These are phyloP conservation scores for Trichosporon sp. DNA, from an alignment of 1,284 basidiomycete genomes.

Conservation along the genomic window DNA sequence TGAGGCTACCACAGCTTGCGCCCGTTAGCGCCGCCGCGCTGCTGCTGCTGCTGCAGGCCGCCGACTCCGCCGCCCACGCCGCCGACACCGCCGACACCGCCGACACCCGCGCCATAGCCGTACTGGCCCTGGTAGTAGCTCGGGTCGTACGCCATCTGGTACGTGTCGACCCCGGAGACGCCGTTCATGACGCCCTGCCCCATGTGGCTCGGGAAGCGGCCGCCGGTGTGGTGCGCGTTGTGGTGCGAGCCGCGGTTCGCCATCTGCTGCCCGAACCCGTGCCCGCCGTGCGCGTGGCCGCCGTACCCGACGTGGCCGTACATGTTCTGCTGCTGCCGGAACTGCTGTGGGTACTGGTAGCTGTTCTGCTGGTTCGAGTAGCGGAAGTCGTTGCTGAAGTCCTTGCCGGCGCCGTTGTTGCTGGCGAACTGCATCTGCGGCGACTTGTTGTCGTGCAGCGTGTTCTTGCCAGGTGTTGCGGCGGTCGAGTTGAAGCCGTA, in stretches of 20 bases:
- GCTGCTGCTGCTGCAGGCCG: not conserved
- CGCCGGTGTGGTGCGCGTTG: not conserved
- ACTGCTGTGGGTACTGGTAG: constrained; percentile 13
- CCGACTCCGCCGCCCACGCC: constrained; percentile 2
- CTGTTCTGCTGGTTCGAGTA: constrained; percentile 4
- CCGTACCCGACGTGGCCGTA: constrained; percentile 11
- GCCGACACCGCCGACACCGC: constrained; percentile 1
- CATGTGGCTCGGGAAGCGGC: constrained; percentile 5
- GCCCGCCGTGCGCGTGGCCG: constrained; percentile 1
- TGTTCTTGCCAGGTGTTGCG: not conserved
- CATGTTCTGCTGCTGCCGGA: constrained; percentile 5
- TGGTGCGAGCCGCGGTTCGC: constrained; percentile 4
- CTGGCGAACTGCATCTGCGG: constrained; percentile 10
- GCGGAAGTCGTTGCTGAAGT: constrained; percentile 6
- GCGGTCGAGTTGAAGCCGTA: constrained; percentile 17
- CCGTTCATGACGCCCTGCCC: not conserved
- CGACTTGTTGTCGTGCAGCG: constrained; percentile 17
- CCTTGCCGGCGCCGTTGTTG: constrained; percentile 11
- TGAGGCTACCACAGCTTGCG: not conserved
- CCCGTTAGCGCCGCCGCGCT: constrained; percentile 1
- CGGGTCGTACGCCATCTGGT: not conserved
- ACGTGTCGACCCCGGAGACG: not conserved
- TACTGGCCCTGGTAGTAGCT: not conserved
- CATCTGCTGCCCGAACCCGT: constrained; percentile 21
- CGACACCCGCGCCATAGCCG: constrained; percentile 2